phyloP scores from a whole-genome alignment of 768 basidiomycete genomes.

The Pleurotus tuoliensis region DNA sequence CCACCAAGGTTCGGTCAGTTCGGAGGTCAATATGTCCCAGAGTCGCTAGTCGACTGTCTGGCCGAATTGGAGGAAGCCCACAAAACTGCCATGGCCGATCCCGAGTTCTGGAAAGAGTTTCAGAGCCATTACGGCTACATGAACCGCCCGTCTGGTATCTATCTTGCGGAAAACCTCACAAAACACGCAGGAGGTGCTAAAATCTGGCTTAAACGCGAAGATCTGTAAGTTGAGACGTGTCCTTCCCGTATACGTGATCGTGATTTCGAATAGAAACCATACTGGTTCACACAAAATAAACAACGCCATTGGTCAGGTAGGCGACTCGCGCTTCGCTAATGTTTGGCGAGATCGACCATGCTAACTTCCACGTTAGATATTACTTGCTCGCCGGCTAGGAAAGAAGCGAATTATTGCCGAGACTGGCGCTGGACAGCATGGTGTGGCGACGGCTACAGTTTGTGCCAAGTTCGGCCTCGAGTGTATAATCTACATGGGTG shows the following conservation, averaged over 20 bases:
- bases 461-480: conserved; percentile 96
- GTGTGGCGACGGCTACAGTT: conserved; percentile 97
- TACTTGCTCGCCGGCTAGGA: conserved; percentile 89
- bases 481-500: conserved; percentile 97
- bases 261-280: conserved; percentile 57
- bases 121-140: conserved; percentile 87
- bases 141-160: conserved; percentile 89
- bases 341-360: not conserved
- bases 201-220: conserved; percentile 98
- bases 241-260: not conserved
- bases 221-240: conserved; percentile 50
- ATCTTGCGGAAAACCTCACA: conserved; percentile 88
- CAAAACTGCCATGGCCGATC: conserved; percentile 80
- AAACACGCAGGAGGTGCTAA: conserved; percentile 88
- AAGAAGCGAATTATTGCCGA: conserved; percentile 98
- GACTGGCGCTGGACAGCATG: conserved; percentile 98
- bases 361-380: conserved; percentile 50
- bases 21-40: conserved; percentile 97
- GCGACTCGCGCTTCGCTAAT: conserved; percentile 11
- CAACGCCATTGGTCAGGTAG: conserved; percentile 93
- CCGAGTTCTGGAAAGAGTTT: conserved; percentile 91
- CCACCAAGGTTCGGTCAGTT: conserved; percentile 91
- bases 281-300: conserved; percentile 99
- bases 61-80: conserved; percentile 90
- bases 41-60: conserved; percentile 91